Evolutionary conservation across 1,284 basidiomycete genomes (phyloP).

Genomic region (Tylopilus sp.): DNA sequence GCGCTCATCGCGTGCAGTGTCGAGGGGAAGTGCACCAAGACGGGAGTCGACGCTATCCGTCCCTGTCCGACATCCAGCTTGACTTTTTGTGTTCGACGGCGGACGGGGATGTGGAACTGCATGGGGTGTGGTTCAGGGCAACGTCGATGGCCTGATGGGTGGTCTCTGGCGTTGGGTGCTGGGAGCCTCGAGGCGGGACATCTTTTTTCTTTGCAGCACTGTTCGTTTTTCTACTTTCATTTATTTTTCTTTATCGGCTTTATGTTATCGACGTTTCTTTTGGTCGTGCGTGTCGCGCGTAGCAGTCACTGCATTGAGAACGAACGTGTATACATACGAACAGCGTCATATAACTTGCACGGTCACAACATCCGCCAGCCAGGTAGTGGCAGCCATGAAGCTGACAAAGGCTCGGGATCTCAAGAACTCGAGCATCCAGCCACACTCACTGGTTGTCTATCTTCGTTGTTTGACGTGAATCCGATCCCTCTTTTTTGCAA

Average conservation of each 20-base stretch:
- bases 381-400: too few species aligned
- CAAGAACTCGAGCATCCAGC: too few species aligned
- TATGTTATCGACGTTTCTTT: not conserved
- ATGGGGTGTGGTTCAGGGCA: conserved; percentile 29
- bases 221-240: not conserved
- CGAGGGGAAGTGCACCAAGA: conserved; percentile 28
- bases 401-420: too few species aligned
- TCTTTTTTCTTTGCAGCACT: too few species aligned
- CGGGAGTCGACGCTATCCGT: conserved; percentile 30
- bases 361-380: too few species aligned
- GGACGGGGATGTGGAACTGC: conserved; percentile 29
- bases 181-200: too few species aligned
- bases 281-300: not conserved
- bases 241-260: conserved; percentile 1
- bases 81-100: conserved; percentile 28
- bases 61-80: conserved; percentile 28
- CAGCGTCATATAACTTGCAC: not conserved
- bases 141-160: conserved; percentile 1
- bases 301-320: not conserved
- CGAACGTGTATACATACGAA: conserved; percentile 5
- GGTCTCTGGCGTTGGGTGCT: too few species aligned
- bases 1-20: conserved; percentile 29
- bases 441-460: too few species aligned
- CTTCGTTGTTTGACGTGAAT: too few species aligned
- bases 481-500: too few species aligned